phyloP scores from a whole-genome alignment of 129 eudicot genomes.

The Pittosporum tobira region DNA sequence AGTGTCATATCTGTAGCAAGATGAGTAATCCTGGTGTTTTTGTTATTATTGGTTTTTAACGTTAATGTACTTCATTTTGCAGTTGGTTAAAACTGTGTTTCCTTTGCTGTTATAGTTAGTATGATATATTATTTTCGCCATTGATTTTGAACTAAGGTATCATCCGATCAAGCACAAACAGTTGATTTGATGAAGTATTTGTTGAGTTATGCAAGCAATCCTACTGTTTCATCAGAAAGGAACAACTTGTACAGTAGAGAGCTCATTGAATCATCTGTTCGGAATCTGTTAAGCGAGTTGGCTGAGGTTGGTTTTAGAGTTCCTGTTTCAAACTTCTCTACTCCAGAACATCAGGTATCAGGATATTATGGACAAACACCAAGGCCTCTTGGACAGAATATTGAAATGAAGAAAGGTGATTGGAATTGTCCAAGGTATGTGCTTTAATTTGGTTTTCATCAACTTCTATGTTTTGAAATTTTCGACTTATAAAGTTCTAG shows the following conservation, averaged over 20 bases:
- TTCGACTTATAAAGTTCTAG: background rate
- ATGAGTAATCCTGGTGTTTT: background rate
- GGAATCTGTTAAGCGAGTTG: slow-evolving; percentile 61
- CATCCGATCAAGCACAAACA: slow-evolving; percentile 40
- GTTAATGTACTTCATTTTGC: background rate
- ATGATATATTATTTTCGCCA: background rate
- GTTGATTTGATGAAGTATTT: slow-evolving; percentile 79
- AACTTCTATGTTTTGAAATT: background rate
- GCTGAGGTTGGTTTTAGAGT: slow-evolving; percentile 21
- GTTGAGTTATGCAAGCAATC: slow-evolving; percentile 79
- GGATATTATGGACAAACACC: slow-evolving; percentile 27
- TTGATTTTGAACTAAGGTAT: slow-evolving; percentile 27
- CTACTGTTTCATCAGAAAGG: slow-evolving; percentile 41
- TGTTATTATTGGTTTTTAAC: background rate
- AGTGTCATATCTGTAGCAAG: background rate
- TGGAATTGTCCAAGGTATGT: slow-evolving; percentile 88
- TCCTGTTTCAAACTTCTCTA: slow-evolving; percentile 14
- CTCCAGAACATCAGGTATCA: slow-evolving; percentile 25
- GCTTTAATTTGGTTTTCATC: background rate
- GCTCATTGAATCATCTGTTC: slow-evolving; percentile 51
- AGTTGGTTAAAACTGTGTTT: background rate
- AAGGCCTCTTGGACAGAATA: slow-evolving; percentile 34
- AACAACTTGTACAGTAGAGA: slow-evolving; percentile 33
- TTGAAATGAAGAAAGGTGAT: slow-evolving; percentile 79
- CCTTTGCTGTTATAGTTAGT: background rate